Evolutionary conservation across 2,329 filamentous ascomycete species (phyloP), one percentile per base, ranked within the genome.

Genomic region (Metarhizium robertsii): DNA sequence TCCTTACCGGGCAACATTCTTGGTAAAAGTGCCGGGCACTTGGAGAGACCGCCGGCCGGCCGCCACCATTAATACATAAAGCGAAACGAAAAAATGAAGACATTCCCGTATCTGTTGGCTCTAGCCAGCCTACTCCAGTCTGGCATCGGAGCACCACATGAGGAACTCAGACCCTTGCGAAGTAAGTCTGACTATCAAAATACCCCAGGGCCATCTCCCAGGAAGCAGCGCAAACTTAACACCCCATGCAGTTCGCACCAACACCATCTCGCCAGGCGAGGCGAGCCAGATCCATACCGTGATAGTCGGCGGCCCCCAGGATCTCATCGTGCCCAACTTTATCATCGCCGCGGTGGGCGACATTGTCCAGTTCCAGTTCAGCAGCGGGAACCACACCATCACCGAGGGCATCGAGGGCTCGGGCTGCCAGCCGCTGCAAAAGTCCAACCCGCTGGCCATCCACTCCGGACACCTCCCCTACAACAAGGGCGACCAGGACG

Each of bases 321-420:
- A 68, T 51, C 65, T 66, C 1, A 73, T 72, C 47, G 65, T 72
- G 2, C 71, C 71, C 0, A 74, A 74, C 50, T 54, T 63, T 3
- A 59, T 74, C 13, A 57, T 53, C 25, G 71, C 70, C 1, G 59
- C 64, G 0, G 62, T 67, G 0, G 71, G 71, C 38, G 72, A 75
- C n/a, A 62, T 71, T 10, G 64, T 75, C 1, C 66, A 71, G 52
- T 75, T 75, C 58, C 72, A 75, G 53, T 75, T 75, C 63, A 72
- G 69, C 55, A 68, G 66, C 29, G 69, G 71, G 5, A 75, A 75
- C 53, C 73, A 75, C 53, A 75, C 73, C 0, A 68, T 75, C 13
- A 77, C 75, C 0, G 71, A 77, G 59, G 71, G 68, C 13, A 56
- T 64, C 4, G 65, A 68, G 45, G 60, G 67, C 2, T 54, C 64